A percentile compares a stretch with the other conserved stretches of the same genome.
phyloP scores from a whole-genome alignment of 2,329 filamentous ascomycete genomes.

The Diplodia sapinea region DNA sequence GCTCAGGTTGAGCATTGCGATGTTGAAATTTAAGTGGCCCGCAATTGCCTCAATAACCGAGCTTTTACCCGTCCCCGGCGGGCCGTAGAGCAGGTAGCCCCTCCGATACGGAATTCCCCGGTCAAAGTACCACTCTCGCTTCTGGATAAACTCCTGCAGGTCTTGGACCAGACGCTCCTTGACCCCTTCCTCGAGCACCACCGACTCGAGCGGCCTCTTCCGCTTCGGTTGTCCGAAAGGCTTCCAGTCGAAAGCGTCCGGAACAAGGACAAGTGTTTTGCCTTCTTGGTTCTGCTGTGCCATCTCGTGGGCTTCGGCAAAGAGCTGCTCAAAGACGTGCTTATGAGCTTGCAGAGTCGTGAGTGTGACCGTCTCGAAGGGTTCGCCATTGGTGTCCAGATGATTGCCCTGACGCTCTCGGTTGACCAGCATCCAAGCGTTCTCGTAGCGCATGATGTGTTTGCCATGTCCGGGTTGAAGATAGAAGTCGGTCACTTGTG shows the following conservation, averaged over 20 bases:
- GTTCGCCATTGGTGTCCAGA: conserved; percentile 79
- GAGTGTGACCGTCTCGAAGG: conserved; percentile 91
- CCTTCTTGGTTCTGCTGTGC: conserved; percentile 83
- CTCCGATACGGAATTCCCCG: conserved; percentile 92
- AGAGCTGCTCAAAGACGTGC: conserved; percentile 87
- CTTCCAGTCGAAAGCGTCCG: conserved; percentile 78
- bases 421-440: conserved; percentile 85
- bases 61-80: conserved; percentile 90
- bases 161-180: conserved; percentile 81
- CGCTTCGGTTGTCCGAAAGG: conserved; percentile 81
- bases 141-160: conserved; percentile 78
- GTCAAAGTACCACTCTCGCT: conserved; percentile 87
- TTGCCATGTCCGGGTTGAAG: conserved; percentile 89
- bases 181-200: conserved; percentile 82
- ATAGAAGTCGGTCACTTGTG: conserved; percentile 79
- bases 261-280: conserved; percentile 90
- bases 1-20: conserved; percentile 89
- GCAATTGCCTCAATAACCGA: conserved; percentile 96
- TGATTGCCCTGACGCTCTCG: conserved; percentile 79
- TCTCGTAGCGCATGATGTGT: conserved; percentile 84
- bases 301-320: conserved; percentile 82
- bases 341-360: conserved; percentile 91
- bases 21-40: conserved; percentile 88
- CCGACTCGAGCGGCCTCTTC: conserved; percentile 86
- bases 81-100: conserved; percentile 87